Conservation (phyloP, 192 early-diverging fungal genomes). For the Coemansia sp. region DNA sequence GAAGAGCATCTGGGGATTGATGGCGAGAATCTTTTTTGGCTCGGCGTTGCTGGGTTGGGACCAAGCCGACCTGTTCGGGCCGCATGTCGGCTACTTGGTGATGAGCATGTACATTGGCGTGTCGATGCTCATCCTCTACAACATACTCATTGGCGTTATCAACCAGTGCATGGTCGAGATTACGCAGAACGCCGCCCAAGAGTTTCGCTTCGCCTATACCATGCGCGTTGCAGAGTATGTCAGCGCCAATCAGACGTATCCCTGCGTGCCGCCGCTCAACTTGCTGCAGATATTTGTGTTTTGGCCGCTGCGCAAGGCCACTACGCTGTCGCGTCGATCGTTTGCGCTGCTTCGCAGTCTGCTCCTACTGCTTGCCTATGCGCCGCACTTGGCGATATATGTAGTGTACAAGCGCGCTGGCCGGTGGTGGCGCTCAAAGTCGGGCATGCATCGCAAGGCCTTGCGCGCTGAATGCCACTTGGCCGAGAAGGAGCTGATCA, state of each 20-base stretch:
- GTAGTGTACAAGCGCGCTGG: conserved; percentile 5
- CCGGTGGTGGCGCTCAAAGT: conserved; percentile 32
- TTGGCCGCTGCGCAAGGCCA: conserved; percentile 36
- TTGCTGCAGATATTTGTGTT: conserved; percentile 31
- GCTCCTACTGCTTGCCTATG: conserved; percentile 24
- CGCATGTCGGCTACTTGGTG: conserved; percentile 28
- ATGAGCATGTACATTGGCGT: conserved; percentile 50
- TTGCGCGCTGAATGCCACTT: conserved; percentile 28
- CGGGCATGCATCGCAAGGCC: conserved; percentile 22
- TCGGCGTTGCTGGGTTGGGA: conserved; percentile 40
- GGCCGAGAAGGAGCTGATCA: conserved; percentile 35
- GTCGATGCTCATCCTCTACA: conserved; percentile 49
- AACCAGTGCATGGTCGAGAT: conserved; percentile 49
- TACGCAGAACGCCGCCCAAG: conserved; percentile 32
- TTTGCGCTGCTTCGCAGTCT: conserved; percentile 33
- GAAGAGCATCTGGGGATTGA: conserved; percentile 32
- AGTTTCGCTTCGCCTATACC: conserved; percentile 43
- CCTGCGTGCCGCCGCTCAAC: conserved; percentile 44
- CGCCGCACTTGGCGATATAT: conserved; percentile 32
- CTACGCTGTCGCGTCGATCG: conserved; percentile 11
- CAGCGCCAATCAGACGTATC: conserved; percentile 41
- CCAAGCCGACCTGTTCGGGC: conserved; percentile 37
- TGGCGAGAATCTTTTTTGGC: conserved; percentile 48
- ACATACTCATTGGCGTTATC: conserved; percentile 50
- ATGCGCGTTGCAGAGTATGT: conserved; percentile 44